Conservation (phyloP, 768 basidiomycete genomes). For the Kwoniella dendrophila region DNA sequence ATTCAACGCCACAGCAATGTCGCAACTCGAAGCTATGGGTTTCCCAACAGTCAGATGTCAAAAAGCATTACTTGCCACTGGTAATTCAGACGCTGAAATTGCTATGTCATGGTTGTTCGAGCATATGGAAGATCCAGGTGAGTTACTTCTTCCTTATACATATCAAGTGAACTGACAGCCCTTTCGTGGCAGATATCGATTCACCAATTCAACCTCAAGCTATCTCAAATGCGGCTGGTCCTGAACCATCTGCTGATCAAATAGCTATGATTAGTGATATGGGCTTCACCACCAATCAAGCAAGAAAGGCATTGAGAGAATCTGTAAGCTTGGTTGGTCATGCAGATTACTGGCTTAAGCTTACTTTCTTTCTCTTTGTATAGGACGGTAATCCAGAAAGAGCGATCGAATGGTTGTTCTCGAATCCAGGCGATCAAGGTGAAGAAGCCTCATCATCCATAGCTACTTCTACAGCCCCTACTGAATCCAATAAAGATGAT, state of each 20-base stretch:
- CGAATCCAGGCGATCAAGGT: constrained; percentile 82
- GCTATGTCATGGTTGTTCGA: constrained; percentile 96
- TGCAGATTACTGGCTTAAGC: background rate
- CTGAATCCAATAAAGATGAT: background rate
- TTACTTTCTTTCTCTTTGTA: background rate
- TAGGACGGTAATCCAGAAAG: constrained; percentile 76
- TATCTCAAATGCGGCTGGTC: constrained; percentile 41
- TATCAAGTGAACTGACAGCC: too few relatives aligned
- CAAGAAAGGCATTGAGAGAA: constrained; percentile 80
- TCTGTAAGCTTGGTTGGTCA: constrained; percentile 63
- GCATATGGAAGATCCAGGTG: constrained; percentile 93
- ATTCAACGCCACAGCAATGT: constrained; percentile 75
- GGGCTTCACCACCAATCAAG: constrained; percentile 86
- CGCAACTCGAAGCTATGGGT: constrained; percentile 82
- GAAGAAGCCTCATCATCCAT: constrained; percentile 56
- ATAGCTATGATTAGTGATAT: constrained; percentile 78
- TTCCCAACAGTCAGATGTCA: constrained; percentile 84
- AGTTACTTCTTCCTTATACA: constrained; percentile 17
- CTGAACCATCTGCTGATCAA: constrained; percentile 71
- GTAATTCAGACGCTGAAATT: constrained; percentile 67
- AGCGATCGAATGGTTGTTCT: constrained; percentile 95
- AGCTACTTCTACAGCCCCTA: constrained; percentile 26
- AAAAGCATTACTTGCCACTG: constrained; percentile 87
- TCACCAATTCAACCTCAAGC: constrained; percentile 62
- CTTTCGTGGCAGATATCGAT: constrained; percentile 76